These are phyloP conservation scores for Cyclaneusma minus DNA, from an alignment of 2,329 filamentous ascomycete species.

Conservation along the genomic window DNA sequence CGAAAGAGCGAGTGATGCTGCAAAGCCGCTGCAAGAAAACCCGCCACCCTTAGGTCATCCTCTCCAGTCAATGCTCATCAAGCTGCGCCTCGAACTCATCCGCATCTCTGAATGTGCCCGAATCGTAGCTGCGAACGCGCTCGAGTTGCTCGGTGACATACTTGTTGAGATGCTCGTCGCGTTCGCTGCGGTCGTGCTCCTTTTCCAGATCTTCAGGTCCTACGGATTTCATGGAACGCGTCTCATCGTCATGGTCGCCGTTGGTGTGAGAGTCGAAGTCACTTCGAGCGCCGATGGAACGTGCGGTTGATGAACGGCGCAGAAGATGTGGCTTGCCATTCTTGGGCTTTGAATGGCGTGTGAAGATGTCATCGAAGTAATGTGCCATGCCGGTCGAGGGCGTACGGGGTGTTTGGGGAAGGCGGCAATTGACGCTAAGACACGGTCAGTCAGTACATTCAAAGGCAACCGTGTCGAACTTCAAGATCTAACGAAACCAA, in stretches of 20 bases:
- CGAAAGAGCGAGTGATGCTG: constrained; percentile 1
- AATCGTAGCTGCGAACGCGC: constrained; percentile 43
- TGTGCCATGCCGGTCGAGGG: constrained; percentile 72
- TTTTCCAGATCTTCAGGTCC: constrained; percentile 37
- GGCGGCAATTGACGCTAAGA: constrained; percentile 64
- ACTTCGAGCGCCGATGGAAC: constrained; percentile 72
- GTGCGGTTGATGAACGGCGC: constrained; percentile 64
- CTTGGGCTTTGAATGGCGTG: constrained; percentile 29
- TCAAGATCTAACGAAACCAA: neutral
- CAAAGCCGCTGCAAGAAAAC: no score
- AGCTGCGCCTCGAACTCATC: constrained; percentile 48
- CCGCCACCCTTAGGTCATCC: no score
- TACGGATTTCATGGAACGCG: constrained; percentile 25
- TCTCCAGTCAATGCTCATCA: constrained; percentile 20
- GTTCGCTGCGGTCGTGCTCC: constrained; percentile 32
- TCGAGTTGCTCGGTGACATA: constrained; percentile 74
- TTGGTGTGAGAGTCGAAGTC: constrained; percentile 48
- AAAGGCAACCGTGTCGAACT: neutral
- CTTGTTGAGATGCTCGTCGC: constrained; percentile 57
- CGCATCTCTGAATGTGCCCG: constrained; percentile 23
- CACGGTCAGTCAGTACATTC: constrained; percentile 23
- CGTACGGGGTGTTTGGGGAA: constrained; percentile 84
- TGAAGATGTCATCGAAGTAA: constrained; percentile 89
- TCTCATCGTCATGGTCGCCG: constrained; percentile 26
- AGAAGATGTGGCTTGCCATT: constrained; percentile 28